Conservation (phyloP, 2,329 filamentous ascomycete species). For the Zymoseptoria passerinii region DNA sequence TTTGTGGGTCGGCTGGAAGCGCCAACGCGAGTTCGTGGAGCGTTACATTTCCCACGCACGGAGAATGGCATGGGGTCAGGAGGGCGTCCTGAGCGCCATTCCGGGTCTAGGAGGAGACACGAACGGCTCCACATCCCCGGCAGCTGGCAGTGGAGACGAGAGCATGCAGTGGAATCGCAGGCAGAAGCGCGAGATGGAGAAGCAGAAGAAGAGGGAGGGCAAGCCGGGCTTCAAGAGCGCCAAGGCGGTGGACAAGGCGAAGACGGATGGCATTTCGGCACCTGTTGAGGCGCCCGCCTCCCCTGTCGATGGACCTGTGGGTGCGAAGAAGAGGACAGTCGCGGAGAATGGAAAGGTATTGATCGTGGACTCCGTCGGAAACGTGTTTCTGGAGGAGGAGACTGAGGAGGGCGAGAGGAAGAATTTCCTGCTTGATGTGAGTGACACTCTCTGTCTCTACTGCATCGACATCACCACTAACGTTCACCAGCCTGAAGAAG, state of each 20-base stretch:
- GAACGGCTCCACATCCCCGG: constrained; percentile 33
- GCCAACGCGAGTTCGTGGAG: constrained; percentile 83
- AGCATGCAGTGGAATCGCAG: constrained; percentile 64
- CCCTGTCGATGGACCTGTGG: constrained; percentile 51
- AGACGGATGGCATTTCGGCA: constrained; percentile 44
- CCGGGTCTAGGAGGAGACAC: constrained; percentile 51
- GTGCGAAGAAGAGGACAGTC: constrained; percentile 76
- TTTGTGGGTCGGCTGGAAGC: constrained; percentile 77
- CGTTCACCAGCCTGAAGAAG: constrained; percentile 59
- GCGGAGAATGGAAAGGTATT: constrained; percentile 94
- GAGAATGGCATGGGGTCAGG: constrained; percentile 82
- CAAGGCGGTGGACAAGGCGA: constrained; percentile 50
- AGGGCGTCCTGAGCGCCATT: constrained; percentile 56
- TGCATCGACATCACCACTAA: not conserved
- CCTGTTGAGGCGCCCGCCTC: constrained; percentile 43
- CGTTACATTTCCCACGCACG: constrained; percentile 86
- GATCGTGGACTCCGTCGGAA: constrained; percentile 82
- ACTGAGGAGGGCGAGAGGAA: constrained; percentile 76
- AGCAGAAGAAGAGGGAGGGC: constrained; percentile 63
- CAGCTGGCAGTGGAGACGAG: constrained; percentile 35
- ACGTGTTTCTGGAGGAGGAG: constrained; percentile 90
- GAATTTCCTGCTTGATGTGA: constrained; percentile 81
- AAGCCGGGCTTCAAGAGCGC: constrained; percentile 35
- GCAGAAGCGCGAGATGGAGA: constrained; percentile 82
- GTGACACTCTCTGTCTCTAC: constrained; percentile 31